phyloP scores from a whole-genome alignment of 2,329 filamentous ascomycete genomes.

The Fusarium lyarnte region DNA sequence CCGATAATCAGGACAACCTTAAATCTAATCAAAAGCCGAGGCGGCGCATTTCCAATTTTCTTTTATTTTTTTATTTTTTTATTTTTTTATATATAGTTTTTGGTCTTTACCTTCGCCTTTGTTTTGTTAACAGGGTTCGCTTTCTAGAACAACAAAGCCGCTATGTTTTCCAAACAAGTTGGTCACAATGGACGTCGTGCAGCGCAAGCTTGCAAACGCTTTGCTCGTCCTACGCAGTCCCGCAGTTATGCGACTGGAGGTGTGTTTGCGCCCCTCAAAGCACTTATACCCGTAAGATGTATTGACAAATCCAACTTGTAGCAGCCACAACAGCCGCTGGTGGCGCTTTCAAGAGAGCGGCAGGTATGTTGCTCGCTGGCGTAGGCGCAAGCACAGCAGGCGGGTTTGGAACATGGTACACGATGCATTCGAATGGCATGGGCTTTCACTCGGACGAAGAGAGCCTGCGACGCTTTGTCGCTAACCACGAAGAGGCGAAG shows the following conservation, averaged over 20 bases:
- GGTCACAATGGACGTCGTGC: slow-evolving; percentile 39
- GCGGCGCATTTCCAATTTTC: slow-evolving; percentile 7
- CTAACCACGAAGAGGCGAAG: slow-evolving; percentile 60
- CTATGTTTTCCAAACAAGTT: slow-evolving; percentile 40
- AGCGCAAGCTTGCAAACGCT: slow-evolving; percentile 36
- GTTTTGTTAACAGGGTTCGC: neutral
- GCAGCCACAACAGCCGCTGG: slow-evolving; percentile 27
- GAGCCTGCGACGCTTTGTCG: slow-evolving; percentile 72
- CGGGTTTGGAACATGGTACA: slow-evolving; percentile 50
- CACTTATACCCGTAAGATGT: slow-evolving; percentile 8
- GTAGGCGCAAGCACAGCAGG: slow-evolving; percentile 46
- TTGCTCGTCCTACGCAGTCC: slow-evolving; percentile 26
- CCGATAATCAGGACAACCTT: slow-evolving; percentile 23
- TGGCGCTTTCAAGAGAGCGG: slow-evolving; percentile 37
- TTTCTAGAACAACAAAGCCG: neutral
- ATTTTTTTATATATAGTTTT: neutral
- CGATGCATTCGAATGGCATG: slow-evolving; percentile 48
- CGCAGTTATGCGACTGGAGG: slow-evolving; percentile 44
- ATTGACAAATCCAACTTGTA: slow-evolving; percentile 20
- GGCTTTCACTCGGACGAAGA: slow-evolving; percentile 70
- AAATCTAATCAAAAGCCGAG: slow-evolving; percentile 28
- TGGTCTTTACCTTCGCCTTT: neutral
- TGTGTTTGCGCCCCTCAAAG: slow-evolving; percentile 22
- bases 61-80: neutral
- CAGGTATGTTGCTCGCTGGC: slow-evolving; percentile 43